Conservation (phyloP, 1,139 yeast genomes). For the Geotrichum citri-aurantii region DNA sequence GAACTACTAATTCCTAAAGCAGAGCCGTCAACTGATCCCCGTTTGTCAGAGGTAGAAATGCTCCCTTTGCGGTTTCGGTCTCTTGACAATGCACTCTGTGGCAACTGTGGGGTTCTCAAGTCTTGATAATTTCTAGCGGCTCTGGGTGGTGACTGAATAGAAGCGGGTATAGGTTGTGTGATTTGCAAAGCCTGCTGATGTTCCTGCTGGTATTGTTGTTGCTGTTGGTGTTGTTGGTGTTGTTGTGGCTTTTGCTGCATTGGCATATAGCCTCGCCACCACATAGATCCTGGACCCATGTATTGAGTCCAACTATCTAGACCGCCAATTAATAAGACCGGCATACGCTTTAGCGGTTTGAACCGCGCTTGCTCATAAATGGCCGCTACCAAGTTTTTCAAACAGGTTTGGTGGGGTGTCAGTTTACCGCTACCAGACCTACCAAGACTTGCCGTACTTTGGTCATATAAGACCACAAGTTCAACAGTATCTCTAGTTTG, state of each 20-base stretch:
- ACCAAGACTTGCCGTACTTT: conserved; percentile 24
- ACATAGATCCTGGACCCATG: conserved; percentile 20
- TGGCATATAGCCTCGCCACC: conserved; percentile 15
- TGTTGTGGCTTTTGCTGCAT: no score
- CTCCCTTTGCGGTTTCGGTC: conserved; percentile 10
- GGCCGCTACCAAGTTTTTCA: conserved; percentile 24
- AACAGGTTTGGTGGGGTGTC: conserved; percentile 19
- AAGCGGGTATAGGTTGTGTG: neutral
- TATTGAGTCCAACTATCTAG: conserved; percentile 43
- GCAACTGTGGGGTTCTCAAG: conserved; percentile 11
- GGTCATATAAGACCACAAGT: conserved; percentile 58
- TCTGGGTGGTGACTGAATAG: neutral
- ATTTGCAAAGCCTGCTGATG: neutral
- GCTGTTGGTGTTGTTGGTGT: neutral
- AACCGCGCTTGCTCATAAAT: conserved; percentile 39
- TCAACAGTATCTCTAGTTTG: conserved; percentile 51
- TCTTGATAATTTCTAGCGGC: neutral
- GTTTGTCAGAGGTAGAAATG: neutral
- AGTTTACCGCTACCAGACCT: conserved; percentile 17
- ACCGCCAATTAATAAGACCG: conserved; percentile 56
- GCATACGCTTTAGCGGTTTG: conserved; percentile 46
- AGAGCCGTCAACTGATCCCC: conserved; percentile 2
- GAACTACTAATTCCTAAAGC: neutral
- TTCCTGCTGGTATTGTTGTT: neutral
- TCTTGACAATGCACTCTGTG: conserved; percentile 7